Evolutionary conservation across 371 early-diverging fungal genomes (phyloP).

Genomic region (Basidiobolus meristosporus): DNA sequence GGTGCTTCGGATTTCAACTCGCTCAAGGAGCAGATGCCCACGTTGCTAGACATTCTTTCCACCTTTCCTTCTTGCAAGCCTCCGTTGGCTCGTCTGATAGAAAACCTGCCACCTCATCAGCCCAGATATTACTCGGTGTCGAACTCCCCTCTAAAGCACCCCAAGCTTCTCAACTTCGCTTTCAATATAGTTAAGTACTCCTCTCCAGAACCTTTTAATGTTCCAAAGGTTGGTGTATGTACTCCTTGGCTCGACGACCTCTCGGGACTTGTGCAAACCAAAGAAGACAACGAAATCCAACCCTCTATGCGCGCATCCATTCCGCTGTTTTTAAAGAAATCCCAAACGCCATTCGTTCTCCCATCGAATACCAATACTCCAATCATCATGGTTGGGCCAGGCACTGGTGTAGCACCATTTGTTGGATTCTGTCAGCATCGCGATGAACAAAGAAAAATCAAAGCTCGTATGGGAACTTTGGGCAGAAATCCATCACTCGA

Average conservation of each 20-base stretch:
- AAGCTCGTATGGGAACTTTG: constrained; percentile 14
- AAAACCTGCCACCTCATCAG: constrained; percentile 49
- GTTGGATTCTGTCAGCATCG: constrained; percentile 59
- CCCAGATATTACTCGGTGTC: constrained; percentile 81
- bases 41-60: constrained; percentile 49
- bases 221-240: constrained; percentile 50
- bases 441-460: constrained; percentile 16
- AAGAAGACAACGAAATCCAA: constrained; percentile 4
- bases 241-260: constrained; percentile 60
- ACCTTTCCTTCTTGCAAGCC: constrained; percentile 55
- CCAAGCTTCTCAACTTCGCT: constrained; percentile 37
- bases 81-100: constrained; percentile 42
- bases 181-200: constrained; percentile 72
- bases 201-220: constrained; percentile 12
- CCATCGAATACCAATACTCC: constrained; percentile 28
- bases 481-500: constrained; percentile 14
- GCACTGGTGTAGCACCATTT: constrained; percentile 84
- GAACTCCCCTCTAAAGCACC: constrained; percentile 30
- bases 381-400: constrained; percentile 62
- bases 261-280: constrained; percentile 15
- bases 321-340: constrained; percentile 32
- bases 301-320: constrained; percentile 8
- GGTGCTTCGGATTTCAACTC: constrained; percentile 10
- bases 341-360: constrained; percentile 27
- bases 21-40: constrained; percentile 14